These are phyloP conservation scores for Thermothelomyces thermophilus DNA, from an alignment of 2,329 filamentous ascomycete genomes.

Conservation along the genomic window DNA sequence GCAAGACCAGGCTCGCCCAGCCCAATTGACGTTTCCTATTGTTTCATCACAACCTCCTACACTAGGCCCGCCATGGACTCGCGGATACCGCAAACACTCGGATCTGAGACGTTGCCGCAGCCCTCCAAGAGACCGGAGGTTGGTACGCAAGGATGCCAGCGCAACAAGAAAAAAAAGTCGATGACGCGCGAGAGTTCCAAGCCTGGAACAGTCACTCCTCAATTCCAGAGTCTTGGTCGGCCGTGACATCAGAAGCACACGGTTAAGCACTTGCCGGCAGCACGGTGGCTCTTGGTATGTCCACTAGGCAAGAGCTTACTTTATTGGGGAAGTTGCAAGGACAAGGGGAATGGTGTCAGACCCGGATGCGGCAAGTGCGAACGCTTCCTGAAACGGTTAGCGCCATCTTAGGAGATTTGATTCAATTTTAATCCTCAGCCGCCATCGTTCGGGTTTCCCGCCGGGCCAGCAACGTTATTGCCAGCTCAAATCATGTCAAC, in stretches of 20 bases:
- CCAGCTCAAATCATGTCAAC: too few species aligned
- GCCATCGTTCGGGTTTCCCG: too few species aligned
- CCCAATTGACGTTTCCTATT: constrained; percentile 15
- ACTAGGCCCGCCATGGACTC: constrained; percentile 3
- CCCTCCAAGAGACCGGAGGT: not conserved
- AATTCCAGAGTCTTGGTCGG: constrained; percentile 10
- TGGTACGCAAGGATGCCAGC: constrained; percentile 3
- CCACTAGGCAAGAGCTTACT: too few species aligned
- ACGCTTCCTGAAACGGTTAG: too few species aligned
- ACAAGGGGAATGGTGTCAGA: too few species aligned
- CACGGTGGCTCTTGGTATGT: not conserved
- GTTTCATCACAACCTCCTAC: constrained; percentile 13
- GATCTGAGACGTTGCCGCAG: constrained; percentile 19
- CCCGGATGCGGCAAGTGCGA: too few species aligned
- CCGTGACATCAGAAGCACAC: not conserved
- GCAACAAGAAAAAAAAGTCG: constrained; percentile 1
- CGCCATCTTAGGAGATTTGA: too few species aligned
- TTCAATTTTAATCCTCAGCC: too few species aligned
- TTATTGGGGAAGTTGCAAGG: too few species aligned
- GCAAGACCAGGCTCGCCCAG: constrained; percentile 15
- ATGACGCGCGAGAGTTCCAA: constrained; percentile 1
- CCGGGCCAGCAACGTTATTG: too few species aligned
- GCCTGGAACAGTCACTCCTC: constrained; percentile 9
- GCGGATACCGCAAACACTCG: not conserved
- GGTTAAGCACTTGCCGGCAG: not conserved